Evolutionary conservation across 208 protist genomes (phyloP).

Genomic region (Novymonas esmeraldas): DNA sequence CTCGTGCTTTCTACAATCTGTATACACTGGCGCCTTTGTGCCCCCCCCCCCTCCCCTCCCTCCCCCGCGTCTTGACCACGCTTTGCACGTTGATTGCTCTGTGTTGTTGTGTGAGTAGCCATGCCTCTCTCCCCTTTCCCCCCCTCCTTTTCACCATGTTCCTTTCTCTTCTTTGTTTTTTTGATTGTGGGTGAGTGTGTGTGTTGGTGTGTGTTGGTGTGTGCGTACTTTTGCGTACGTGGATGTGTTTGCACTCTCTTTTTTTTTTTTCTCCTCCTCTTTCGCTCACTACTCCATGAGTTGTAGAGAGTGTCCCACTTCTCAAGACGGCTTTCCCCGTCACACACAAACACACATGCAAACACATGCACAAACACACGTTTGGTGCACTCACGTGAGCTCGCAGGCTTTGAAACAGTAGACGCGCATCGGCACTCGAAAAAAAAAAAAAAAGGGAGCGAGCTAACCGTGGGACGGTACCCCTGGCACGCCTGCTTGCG

Average conservation of each 20-base stretch:
- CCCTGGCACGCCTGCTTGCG: too few relatives aligned
- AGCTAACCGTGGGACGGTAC: too few relatives aligned
- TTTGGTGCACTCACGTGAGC: too few relatives aligned
- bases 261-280: constrained; percentile 12
- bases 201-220: neutral
- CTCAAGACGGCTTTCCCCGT: too few relatives aligned
- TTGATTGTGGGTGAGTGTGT: neutral
- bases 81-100: too few relatives aligned
- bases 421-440: too few relatives aligned
- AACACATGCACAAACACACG: too few relatives aligned
- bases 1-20: constrained; percentile 8
- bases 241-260: constrained; percentile 6
- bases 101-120: too few relatives aligned
- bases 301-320: too few relatives aligned
- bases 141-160: neutral
- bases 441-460: too few relatives aligned
- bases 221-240: neutral
- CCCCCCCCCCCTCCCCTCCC: constrained; percentile 10
- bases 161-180: neutral
- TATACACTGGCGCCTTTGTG: constrained; percentile 2
- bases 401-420: too few relatives aligned
- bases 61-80: constrained; percentile 1
- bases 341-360: neutral
- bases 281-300: neutral
- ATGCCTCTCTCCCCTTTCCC: neutral